These are phyloP conservation scores for Microbotryum saponariae DNA, from an alignment of 1,284 basidiomycete genomes.

Conservation along the genomic window DNA sequence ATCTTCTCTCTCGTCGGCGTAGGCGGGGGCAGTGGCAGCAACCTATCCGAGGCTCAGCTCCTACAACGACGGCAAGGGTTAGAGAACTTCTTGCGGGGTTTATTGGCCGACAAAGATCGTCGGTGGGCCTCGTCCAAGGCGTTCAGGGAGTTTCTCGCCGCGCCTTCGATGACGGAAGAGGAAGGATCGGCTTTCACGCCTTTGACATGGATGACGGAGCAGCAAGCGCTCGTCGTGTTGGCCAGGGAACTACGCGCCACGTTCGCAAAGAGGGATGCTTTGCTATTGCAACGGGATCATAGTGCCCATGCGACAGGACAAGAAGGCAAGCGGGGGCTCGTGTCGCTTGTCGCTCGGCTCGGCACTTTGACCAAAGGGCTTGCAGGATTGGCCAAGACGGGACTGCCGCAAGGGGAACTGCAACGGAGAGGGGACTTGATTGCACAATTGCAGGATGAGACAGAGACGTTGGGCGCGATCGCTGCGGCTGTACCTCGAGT, in stretches of 20 bases:
- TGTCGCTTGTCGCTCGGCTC: conserved; percentile 61
- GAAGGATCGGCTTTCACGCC: conserved; percentile 51
- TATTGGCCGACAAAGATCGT: conserved; percentile 68
- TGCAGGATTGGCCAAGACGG: conserved; percentile 18
- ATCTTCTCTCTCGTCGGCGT: conserved; percentile 6
- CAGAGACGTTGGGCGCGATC: conserved; percentile 42
- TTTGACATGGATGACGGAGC: conserved; percentile 76
- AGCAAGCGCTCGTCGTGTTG: conserved; percentile 62
- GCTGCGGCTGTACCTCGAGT: conserved; percentile 15
- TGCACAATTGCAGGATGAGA: conserved; percentile 71
- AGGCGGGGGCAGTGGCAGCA: conserved; percentile 37
- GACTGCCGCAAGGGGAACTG: conserved; percentile 41
- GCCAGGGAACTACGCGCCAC: conserved; percentile 72
- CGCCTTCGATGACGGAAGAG: conserved; percentile 49
- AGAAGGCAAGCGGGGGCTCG: conserved; percentile 72
- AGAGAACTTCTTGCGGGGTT: conserved; percentile 77
- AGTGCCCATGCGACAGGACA: conserved; percentile 68
- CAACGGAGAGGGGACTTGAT: conserved; percentile 75
- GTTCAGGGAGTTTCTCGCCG: conserved; percentile 79
- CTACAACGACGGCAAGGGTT: conserved; percentile 67
- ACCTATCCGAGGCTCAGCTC: conserved; percentile 43
- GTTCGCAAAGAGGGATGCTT: conserved; percentile 75
- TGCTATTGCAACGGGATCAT: conserved; percentile 55
- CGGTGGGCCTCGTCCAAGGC: conserved; percentile 69
- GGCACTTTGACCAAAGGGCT: conserved; percentile 23